Base-by-base conservation (phyloP, 768 basidiomycete genomes). In the Mycena kentingensis region DNA sequence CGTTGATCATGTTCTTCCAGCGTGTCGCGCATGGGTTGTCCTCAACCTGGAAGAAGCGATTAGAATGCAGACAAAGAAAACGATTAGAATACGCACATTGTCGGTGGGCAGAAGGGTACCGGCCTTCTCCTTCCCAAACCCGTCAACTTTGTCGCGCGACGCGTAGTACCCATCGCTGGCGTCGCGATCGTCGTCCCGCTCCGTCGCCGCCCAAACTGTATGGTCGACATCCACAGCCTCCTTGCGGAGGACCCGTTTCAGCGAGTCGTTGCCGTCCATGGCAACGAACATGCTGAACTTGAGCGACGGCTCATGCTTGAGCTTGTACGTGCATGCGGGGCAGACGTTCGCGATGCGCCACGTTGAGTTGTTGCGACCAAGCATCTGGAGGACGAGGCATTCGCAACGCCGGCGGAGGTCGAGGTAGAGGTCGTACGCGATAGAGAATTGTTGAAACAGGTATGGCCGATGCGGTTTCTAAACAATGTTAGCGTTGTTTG, bases 221-320 rank as follows among this genome's bases (percentile, higher is more conserved):
- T 39, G 51, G 7, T 24, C 46, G 32, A 16, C 47, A 37, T 49
- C 38, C 18, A 16, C 39, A 21, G 12, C 15, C 5, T 6, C 25
- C 19, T 37, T 28, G 3, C 47, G 35, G 4, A 49, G 18, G 11
- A 62, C 34, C 8, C 57, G 59, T 37, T 63, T 59, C 18, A 59
- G 31, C 1, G 66, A 67, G 29, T 65, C 53, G 49, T 67, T 66
- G 8, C 65, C 62, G 36, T 68, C 67, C 42, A 66, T 57, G 22
- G 55, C 51, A 18, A 60, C 26, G 25, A 66, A 52, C 28, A 60
- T 54, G 1, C 46, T 26, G 25, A 61, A 63, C 1, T 35, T 34
- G 6, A 68, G 51, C 3, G 41, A 21, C 0, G 54, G 43, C 44
- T 69, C 65, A 42, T 53, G 56, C 28, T 61, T 45, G 10, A 66